Evolutionary conservation across 1,284 basidiomycete species (phyloP), one percentile per base, ranked within the genome.

Genomic region (Coniferiporia weirii): DNA sequence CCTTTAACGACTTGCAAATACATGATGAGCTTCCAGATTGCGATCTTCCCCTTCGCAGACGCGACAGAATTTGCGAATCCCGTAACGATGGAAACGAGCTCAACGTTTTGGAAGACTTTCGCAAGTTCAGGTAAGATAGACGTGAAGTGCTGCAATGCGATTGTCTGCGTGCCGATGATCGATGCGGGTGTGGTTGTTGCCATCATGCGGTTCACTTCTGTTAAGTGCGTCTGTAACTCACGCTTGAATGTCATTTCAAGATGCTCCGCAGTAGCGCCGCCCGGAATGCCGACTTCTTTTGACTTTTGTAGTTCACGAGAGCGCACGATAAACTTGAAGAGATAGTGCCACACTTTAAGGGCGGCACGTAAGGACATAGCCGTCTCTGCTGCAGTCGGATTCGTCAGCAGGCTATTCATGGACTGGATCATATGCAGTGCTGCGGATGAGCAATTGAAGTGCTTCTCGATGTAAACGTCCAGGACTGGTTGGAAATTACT

Each of bases 271-370:
- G 92, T 93, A 1, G 87, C 84, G 5, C 84, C 85, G 6, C 84
- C 83, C 19, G 89, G 89, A 72, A 91, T 85, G 0, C 86, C 85
- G 32, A 86, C 71, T 57, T 93, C 91, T 64, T 87, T 89, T 4
- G 79, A 77, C 66, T 93, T 90, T 71, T 97, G 94, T 40, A 98
- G 73, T 68, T 96, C 93, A 44, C 95, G 79, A 4, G 93, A 88
- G 20, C 91, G 83, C 7, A 92, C 85, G 65, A 98, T 91, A 72
- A 98, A 93, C 69, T 92, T 91, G 83, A 98, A 93, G 65, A 98
- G 84, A 68, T 96, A 94, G 66, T 95, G 90, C 93, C 95, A 97
- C 19, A 98, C 95, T 71, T 98, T 98, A 65, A 99, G 79, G 12
- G 94, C 89, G 1, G 93, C 85, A 43, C 95, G 87, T 56, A 98